phyloP scores from a whole-genome alignment of 352 stramenopile genomes.

The Phytopythium montanum region DNA sequence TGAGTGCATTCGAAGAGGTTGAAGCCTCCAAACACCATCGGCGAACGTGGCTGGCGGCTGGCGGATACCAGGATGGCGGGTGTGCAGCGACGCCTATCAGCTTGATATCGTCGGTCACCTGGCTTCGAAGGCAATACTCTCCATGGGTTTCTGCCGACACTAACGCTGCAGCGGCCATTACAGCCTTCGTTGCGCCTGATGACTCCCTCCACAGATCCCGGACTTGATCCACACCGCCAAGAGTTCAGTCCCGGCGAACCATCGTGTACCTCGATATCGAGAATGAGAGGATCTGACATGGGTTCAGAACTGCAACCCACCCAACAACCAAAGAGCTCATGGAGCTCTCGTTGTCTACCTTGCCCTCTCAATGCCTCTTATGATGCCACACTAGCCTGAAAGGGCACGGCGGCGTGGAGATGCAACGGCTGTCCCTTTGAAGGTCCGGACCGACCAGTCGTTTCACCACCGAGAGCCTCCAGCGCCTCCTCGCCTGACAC shows the following conservation, averaged over 20 bases:
- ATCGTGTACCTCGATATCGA: neutral
- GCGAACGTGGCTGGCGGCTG: no score
- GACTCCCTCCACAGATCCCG: no score
- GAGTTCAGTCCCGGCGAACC: neutral
- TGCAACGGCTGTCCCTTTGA: neutral
- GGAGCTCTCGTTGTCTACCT: neutral
- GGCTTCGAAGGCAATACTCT: neutral
- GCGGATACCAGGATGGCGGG: no score
- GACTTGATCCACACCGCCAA: neutral
- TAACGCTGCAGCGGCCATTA: neutral
- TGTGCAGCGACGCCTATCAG: no score
- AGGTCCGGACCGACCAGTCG: neutral
- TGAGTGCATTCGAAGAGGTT: neutral
- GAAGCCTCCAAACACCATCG: neutral
- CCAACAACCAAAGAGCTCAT: neutral
- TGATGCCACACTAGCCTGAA: neutral
- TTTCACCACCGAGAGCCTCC: neutral
- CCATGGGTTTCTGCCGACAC: neutral
- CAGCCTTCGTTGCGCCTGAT: neutral
- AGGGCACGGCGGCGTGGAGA: neutral
- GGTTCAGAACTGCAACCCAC: constrained; percentile 1
- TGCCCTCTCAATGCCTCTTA: no score
- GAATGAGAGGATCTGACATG: neutral
- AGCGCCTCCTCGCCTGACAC: neutral
- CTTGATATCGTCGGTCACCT: no score